Evolutionary conservation across 306 rosid genomes (phyloP).

Genomic region (Nissolia schottii): DNA sequence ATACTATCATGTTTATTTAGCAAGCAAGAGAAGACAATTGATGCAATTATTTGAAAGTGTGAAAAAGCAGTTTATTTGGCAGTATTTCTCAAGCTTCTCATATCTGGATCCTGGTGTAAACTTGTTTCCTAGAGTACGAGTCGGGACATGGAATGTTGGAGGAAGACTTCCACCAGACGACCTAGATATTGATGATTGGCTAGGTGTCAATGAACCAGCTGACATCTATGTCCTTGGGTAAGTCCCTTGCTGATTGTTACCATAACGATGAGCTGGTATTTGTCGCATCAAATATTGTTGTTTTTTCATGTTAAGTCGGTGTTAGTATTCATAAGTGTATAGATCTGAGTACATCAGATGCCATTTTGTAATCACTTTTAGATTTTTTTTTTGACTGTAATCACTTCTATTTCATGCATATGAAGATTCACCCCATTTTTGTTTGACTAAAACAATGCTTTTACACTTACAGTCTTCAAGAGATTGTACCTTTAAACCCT

Average conservation of each 20-base stretch:
- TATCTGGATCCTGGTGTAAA: constrained; percentile 23
- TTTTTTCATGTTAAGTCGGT: background rate
- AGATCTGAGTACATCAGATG: background rate
- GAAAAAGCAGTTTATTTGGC: constrained; percentile 11
- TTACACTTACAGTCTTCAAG: constrained; percentile 78
- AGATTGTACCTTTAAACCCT: constrained; percentile 93
- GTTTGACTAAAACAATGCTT: constrained; percentile 22
- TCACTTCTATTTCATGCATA: constrained; percentile 10
- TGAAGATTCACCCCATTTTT: constrained; percentile 7
- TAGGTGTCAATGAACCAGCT: constrained; percentile 74
- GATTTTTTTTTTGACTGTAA: background rate
- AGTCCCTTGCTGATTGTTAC: constrained; percentile 19
- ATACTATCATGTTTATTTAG: constrained; percentile 19
- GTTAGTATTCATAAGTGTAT: background rate
- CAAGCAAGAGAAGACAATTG: background rate
- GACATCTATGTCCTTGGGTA: constrained; percentile 96
- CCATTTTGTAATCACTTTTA: background rate
- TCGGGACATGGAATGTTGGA: constrained; percentile 94
- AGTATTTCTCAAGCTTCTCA: constrained; percentile 23
- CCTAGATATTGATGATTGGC: constrained; percentile 89
- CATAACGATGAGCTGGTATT: constrained; percentile 11
- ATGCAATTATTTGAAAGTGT: constrained; percentile 8
- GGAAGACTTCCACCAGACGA: constrained; percentile 90
- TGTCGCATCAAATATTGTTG: background rate
- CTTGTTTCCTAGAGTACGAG: constrained; percentile 60